A percentile compares a stretch with the other conserved stretches of the same genome.
phyloP scores from a whole-genome alignment of 768 basidiomycete genomes.

The Macrolepiota albuminosa region DNA sequence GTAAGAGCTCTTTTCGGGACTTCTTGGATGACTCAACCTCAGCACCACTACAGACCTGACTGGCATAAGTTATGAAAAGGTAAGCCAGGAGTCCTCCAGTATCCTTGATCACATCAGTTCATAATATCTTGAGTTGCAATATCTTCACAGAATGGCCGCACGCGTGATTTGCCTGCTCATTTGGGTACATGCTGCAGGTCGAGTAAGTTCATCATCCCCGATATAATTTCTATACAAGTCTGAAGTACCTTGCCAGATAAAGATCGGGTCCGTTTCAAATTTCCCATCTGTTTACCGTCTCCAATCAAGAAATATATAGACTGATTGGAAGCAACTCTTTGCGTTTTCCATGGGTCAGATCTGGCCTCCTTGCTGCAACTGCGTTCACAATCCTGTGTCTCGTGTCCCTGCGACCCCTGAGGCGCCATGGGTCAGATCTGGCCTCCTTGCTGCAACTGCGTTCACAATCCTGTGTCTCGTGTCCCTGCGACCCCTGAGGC shows the following conservation, averaged over 20 bases:
- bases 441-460: conserved; percentile 31
- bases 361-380: conserved; percentile 31
- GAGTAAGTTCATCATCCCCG: conserved; percentile 26
- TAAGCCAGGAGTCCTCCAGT: conserved; percentile 5
- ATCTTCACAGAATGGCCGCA: conserved; percentile 44
- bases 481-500: conserved; percentile 46
- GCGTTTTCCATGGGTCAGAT: conserved; percentile 26
- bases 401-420: conserved; percentile 45
- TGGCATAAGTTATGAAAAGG: conserved; percentile 44
- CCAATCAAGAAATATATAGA: conserved; percentile 5
- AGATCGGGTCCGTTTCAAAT: conserved; percentile 12
- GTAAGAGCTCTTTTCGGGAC: conserved; percentile 15
- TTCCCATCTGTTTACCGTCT: neutral
- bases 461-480: conserved; percentile 40
- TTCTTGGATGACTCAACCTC: neutral
- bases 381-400: conserved; percentile 39
- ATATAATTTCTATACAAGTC: neutral
- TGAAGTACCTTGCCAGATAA: conserved; percentile 8
- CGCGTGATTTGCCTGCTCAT: conserved; percentile 41
- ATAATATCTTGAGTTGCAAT: conserved; percentile 29
- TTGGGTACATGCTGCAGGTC: conserved; percentile 43
- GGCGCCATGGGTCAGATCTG: conserved; percentile 34
- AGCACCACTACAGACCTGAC: conserved; percentile 37
- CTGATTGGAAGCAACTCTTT: conserved; percentile 6
- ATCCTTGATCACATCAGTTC: neutral